Conservation (phyloP, 202 grass and related monocot species). For the Alloteropsis angusta region DNA sequence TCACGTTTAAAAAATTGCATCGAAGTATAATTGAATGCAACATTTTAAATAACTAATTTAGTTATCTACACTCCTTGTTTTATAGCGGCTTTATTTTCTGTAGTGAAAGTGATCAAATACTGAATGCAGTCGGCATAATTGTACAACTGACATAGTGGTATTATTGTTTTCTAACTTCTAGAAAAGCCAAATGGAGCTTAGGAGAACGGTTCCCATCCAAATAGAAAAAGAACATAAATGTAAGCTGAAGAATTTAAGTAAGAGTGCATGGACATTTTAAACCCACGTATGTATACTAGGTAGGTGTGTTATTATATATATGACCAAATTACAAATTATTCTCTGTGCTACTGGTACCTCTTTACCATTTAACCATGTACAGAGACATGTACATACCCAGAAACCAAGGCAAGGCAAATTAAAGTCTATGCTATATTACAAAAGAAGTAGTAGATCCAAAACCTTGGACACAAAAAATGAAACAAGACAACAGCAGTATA, state of each 20-base stretch:
- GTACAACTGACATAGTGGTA: background rate
- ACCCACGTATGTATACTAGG: background rate
- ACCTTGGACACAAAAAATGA: slow-evolving; percentile 11
- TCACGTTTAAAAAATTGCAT: background rate
- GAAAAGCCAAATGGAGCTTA: too few relatives aligned
- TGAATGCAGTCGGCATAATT: background rate
- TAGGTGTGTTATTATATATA: background rate
- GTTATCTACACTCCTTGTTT: background rate
- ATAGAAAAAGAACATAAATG: background rate
- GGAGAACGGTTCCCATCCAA: background rate
- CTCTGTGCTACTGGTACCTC: background rate
- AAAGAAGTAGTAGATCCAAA: slow-evolving; percentile 4
- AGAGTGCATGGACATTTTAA: background rate
- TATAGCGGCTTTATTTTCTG: background rate
- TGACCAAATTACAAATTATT: background rate
- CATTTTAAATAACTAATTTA: background rate
- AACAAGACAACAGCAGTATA: slow-evolving; percentile 20
- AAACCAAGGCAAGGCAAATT: background rate
- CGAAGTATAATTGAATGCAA: background rate
- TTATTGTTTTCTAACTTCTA: background rate
- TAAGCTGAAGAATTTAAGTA: background rate
- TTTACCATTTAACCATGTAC: background rate
- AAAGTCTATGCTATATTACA: background rate
- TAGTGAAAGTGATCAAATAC: background rate
- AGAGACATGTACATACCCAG: background rate